These are phyloP conservation scores for Quercus cerris DNA, from an alignment of 306 rosid species.

Conservation along the genomic window DNA sequence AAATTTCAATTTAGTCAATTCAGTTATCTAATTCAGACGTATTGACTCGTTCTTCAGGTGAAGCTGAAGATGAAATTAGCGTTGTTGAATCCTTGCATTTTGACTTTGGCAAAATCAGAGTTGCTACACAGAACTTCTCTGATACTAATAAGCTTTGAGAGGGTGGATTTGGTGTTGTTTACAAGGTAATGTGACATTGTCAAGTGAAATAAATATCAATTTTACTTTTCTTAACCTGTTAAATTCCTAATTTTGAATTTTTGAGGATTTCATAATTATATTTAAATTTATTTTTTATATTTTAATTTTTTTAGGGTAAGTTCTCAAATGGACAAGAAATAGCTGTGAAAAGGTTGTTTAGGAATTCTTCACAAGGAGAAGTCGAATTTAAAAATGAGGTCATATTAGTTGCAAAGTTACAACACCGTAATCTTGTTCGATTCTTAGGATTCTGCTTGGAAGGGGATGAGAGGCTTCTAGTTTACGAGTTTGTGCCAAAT, in stretches of 20 bases:
- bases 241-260: no score
- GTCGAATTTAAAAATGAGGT: constrained; percentile 17
- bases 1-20: no score
- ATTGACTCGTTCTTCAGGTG: no score
- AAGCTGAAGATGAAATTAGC: no score
- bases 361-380: constrained; percentile 18
- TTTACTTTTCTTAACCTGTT: no score
- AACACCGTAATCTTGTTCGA: constrained; percentile 18
- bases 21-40: no score
- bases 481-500: constrained; percentile 11
- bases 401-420: constrained; percentile 9
- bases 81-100: constrained; percentile 11
- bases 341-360: constrained; percentile 17
- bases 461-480: neutral
- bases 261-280: no score
- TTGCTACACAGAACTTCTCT: neutral
- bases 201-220: neutral
- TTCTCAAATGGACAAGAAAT: neutral
- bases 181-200: constrained; percentile 11
- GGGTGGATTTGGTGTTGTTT: constrained; percentile 4
- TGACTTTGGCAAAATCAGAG: constrained; percentile 1
- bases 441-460: constrained; percentile 18
- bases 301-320: neutral
- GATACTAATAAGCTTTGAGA: no score
- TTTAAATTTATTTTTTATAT: no score